Evolutionary conservation across 768 basidiomycete genomes (phyloP).

Genomic region (Hygrocybe punicea): DNA sequence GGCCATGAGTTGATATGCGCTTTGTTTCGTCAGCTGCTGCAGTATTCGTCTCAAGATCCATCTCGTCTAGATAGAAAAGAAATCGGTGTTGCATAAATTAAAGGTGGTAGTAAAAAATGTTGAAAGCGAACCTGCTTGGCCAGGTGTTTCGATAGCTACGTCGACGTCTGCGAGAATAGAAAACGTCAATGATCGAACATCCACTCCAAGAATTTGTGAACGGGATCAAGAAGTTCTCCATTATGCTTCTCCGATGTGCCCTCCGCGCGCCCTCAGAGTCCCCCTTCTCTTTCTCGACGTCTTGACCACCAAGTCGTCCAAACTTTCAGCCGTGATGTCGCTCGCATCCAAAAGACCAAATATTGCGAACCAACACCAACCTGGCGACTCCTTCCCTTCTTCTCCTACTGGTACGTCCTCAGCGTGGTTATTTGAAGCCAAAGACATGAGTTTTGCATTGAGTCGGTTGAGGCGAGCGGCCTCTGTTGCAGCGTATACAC

Average conservation of each 20-base stretch:
- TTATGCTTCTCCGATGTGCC: constrained; percentile 4
- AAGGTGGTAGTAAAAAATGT: neutral
- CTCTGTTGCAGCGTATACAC: constrained; percentile 73
- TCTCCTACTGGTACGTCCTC: constrained; percentile 32
- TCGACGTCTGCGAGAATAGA: constrained; percentile 33
- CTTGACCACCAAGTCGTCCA: constrained; percentile 33
- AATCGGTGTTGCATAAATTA: constrained; percentile 13
- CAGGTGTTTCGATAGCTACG: constrained; percentile 17
- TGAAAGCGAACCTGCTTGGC: constrained; percentile 34
- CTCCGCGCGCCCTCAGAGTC: constrained; percentile 2
- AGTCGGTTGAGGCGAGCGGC: constrained; percentile 75
- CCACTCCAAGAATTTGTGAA: constrained; percentile 33
- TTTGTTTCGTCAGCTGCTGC: constrained; percentile 26
- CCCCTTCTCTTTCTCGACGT: neutral
- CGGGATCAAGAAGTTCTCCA: constrained; percentile 18
- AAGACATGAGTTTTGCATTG: constrained; percentile 57
- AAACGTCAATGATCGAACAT: constrained; percentile 41
- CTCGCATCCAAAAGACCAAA: constrained; percentile 58
- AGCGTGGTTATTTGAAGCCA: constrained; percentile 42
- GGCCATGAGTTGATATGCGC: constrained; percentile 77
- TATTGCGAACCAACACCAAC: constrained; percentile 63
- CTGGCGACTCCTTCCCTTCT: constrained; percentile 46
- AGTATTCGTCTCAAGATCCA: constrained; percentile 48
- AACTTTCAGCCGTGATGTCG: constrained; percentile 51
- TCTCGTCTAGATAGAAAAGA: constrained; percentile 39